Percentiles rank a stretch among this genome's conserved stretches.
phyloP scores from a whole-genome alignment of 768 basidiomycete genomes.

The Mycena latifolia region DNA sequence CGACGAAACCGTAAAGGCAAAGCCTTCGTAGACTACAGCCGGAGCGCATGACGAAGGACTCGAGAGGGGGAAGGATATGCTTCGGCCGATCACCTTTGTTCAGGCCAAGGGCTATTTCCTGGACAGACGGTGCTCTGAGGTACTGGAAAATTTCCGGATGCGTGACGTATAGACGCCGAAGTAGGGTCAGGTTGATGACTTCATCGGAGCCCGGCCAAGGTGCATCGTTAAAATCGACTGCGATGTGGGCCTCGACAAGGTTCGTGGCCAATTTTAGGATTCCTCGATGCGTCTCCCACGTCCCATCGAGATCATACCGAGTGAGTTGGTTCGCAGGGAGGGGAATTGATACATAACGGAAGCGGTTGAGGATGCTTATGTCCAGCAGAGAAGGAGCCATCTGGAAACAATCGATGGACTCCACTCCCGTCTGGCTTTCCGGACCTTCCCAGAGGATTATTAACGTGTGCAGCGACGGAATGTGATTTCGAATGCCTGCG shows the following conservation, averaged over 20 bases:
- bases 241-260: slow-evolving; percentile 12
- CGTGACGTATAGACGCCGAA: neutral
- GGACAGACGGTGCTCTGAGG: slow-evolving; percentile 1
- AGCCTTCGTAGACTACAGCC: neutral
- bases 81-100: neutral
- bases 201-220: neutral
- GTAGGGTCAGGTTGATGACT: neutral
- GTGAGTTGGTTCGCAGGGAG: slow-evolving; percentile 16
- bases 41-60: too few relatives aligned
- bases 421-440: neutral
- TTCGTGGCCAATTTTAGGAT: slow-evolving; percentile 9
- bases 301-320: neutral
- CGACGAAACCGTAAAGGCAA: neutral
- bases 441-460: neutral
- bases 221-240: neutral
- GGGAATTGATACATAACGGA: neutral
- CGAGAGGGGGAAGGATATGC: neutral
- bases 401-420: slow-evolving; percentile 10
- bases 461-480: slow-evolving; percentile 1
- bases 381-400: slow-evolving; percentile 1
- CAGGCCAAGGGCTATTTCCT: neutral
- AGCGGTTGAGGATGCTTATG: neutral
- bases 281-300: neutral
- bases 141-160: neutral
- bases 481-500: neutral